Conservation (phyloP, 2,329 filamentous ascomycete species). For the Phaeosphaeria sp. region DNA sequence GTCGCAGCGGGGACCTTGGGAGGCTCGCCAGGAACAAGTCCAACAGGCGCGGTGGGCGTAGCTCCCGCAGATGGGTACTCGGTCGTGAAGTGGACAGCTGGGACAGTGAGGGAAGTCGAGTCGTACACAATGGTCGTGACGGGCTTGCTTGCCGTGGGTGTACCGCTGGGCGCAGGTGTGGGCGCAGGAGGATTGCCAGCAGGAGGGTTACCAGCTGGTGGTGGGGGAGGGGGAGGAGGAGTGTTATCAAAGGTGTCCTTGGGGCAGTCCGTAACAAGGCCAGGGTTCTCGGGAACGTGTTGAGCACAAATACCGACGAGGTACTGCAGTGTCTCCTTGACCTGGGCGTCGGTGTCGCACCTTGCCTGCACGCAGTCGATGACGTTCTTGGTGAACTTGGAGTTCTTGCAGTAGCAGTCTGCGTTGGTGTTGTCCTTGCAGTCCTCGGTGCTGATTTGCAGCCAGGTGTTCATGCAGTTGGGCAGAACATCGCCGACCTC, state of each 20-base stretch:
- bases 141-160: constrained; percentile 17
- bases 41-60: constrained; percentile 40
- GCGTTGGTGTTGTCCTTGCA: constrained; percentile 86
- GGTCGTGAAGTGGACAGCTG: constrained; percentile 54
- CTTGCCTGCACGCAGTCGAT: constrained; percentile 82
- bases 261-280: constrained; percentile 77
- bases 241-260: constrained; percentile 56
- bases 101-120: constrained; percentile 53
- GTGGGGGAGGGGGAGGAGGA: constrained; percentile 24
- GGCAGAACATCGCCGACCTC: constrained; percentile 68
- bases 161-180: constrained; percentile 20
- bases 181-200: constrained; percentile 13
- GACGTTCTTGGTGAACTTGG: constrained; percentile 77
- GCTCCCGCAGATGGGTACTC: constrained; percentile 36
- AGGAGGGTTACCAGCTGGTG: neutral
- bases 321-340: constrained; percentile 77
- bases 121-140: constrained; percentile 53
- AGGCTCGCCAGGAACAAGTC: constrained; percentile 45
- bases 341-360: constrained; percentile 66
- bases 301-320: constrained; percentile 90
- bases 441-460: constrained; percentile 65
- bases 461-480: constrained; percentile 90
- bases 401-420: constrained; percentile 84
- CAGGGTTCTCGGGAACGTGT: constrained; percentile 79
- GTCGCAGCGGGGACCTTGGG: constrained; percentile 37